Percentiles rank a stretch among this genome's conserved stretches.
Evolutionary conservation across 2,329 filamentous ascomycete genomes (phyloP).

Genomic region (Aspergillus intermedius): DNA sequence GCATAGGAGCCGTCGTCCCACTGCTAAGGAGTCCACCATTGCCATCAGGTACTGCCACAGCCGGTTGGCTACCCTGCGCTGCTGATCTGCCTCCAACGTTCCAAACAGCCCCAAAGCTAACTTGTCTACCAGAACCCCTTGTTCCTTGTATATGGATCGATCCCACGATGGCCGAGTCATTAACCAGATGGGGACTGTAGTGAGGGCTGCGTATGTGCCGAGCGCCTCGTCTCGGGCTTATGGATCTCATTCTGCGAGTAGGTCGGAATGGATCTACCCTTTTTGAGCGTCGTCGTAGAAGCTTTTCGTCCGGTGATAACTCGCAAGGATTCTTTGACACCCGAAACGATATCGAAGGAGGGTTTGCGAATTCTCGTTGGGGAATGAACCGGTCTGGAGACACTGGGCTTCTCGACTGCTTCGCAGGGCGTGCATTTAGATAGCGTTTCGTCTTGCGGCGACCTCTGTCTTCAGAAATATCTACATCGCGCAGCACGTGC

Average conservation of each 20-base stretch:
- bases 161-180: constrained; percentile 15
- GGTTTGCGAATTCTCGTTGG: constrained; percentile 35
- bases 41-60: constrained; percentile 52
- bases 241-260: constrained; percentile 23
- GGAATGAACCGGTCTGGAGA: constrained; percentile 57
- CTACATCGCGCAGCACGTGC: neutral
- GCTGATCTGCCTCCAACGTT: constrained; percentile 64
- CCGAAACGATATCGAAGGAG: constrained; percentile 45
- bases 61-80: constrained; percentile 36
- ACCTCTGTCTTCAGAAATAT: constrained; percentile 7
- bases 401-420: constrained; percentile 13
- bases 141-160: neutral
- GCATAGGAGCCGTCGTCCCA: constrained; percentile 64
- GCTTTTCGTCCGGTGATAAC: constrained; percentile 42
- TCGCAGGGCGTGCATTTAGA: constrained; percentile 6
- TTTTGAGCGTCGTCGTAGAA: constrained; percentile 38
- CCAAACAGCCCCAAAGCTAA: constrained; percentile 68
- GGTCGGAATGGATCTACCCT: constrained; percentile 50
- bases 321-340: constrained; percentile 44
- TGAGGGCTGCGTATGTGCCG: constrained; percentile 18
- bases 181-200: constrained; percentile 30
- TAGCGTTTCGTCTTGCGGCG: constrained; percentile 12
- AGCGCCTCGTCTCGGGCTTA: constrained; percentile 8
- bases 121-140: constrained; percentile 35
- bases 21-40: constrained; percentile 60